Percentiles rank a stretch among this genome's conserved stretches.
Evolutionary conservation across 208 protist genomes (phyloP).

Genomic region (Vickermania spadyakhi): DNA sequence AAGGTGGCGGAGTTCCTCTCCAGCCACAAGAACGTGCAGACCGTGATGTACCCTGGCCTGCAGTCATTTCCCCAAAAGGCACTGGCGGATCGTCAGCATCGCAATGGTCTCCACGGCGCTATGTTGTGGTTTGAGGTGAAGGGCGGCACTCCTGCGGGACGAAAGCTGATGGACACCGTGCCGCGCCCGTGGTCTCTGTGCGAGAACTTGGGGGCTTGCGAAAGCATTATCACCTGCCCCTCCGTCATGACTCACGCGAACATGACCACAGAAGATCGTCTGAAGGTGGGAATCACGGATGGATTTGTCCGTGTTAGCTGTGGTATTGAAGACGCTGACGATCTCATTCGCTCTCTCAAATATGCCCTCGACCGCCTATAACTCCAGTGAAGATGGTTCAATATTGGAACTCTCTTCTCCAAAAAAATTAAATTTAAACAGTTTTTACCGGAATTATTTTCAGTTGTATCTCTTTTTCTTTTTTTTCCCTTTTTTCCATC

Average conservation of each 20-base stretch:
- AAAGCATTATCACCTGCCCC: constrained; percentile 94
- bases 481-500: too few species aligned
- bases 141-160: constrained; percentile 55
- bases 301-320: constrained; percentile 89
- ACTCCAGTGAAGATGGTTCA: too few species aligned
- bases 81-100: constrained; percentile 89
- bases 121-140: constrained; percentile 93
- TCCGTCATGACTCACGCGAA: constrained; percentile 96
- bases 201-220: constrained; percentile 92
- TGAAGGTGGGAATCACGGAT: constrained; percentile 92
- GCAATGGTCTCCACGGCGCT: constrained; percentile 65
- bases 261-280: constrained; percentile 88
- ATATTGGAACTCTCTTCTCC: background rate
- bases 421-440: background rate
- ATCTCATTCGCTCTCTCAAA: constrained; percentile 89
- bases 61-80: constrained; percentile 91
- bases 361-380: constrained; percentile 59
- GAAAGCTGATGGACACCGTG: constrained; percentile 77
- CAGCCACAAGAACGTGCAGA: constrained; percentile 72
- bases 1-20: constrained; percentile 86
- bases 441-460: constrained; percentile 2
- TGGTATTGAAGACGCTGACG: constrained; percentile 92
- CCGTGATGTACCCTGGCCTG: constrained; percentile 90
- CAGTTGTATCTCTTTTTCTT: background rate
- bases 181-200: constrained; percentile 81